Evolutionary conservation across 345 rosid species (phyloP), one percentile per base, ranked within the genome.

Genomic region (Euphorbia tirucalli): DNA sequence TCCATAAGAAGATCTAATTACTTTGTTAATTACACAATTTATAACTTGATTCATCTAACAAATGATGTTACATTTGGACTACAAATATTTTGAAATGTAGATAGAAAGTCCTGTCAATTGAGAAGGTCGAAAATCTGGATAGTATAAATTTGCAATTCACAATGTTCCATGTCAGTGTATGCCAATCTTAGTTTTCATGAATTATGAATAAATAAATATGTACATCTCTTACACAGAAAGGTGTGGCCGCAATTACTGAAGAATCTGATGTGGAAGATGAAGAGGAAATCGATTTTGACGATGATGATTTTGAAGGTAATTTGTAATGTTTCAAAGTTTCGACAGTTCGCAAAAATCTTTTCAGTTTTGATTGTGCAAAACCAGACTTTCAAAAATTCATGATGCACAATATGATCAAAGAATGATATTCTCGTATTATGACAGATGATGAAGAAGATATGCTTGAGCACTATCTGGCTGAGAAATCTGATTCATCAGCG

Each of bases 361-460:
- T 22, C 32, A 11, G 7, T 37, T 13, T 64, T 43, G 52, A 64
- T 22, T n/a, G 49, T 24, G 0, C 11, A 27, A 48, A 14, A 1
- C 2, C 5, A n/a, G 7, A 61, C 24, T 11, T 11, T 18, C 22
- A 13, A 32, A 25, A 0, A 16, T 63, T 30, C 2, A 55, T 65
- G 50, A 61, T 63, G 5, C 64, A 10, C 48, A 11, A 35, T 61
- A 30, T 48, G 48, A n/a, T 48, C 25, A 57, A 69, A 28, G 9
- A 28, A 43, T 30, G 16, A 43, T 60, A 13, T 41, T 61, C 16
- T 58, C 65, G 11, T 37, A 68, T 61, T 14, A n/a, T 68, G 62
- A 77, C 86, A 88, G 98, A 89, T 77, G 98, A 92, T 6, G 97
- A 94, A 81, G 93, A 88, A 67, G 98, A 90, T 75, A 92, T 94